phyloP scores from a whole-genome alignment of 176 grass and related monocot species.

The Pharus latifolius region DNA sequence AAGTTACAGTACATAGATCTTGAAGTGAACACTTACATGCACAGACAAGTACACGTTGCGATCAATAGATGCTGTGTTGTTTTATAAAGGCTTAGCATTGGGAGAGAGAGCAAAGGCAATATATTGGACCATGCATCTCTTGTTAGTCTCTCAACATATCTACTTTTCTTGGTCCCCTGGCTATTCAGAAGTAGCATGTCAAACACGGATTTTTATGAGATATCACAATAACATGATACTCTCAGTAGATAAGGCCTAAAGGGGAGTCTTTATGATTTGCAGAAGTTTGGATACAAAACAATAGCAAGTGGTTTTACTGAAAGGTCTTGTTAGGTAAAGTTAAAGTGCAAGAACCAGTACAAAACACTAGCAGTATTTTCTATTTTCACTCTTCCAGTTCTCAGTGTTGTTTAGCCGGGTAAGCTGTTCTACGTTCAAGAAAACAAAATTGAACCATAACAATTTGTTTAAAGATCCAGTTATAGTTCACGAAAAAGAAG shows the following conservation, averaged over 20 bases:
- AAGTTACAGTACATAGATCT: neutral
- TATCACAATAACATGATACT: slow-evolving; percentile 24
- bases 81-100: slow-evolving; percentile 26
- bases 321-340: neutral
- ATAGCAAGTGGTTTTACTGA: neutral
- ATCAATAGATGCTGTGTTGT: slow-evolving; percentile 19
- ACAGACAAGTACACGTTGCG: neutral
- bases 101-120: slow-evolving; percentile 24
- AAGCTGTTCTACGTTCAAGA: no score
- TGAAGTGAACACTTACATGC: slow-evolving; percentile 25
- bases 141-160: neutral
- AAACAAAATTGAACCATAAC: no score
- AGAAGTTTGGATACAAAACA: slow-evolving; percentile 12
- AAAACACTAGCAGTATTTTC: no score
- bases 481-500: no score
- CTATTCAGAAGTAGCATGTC: slow-evolving; percentile 47
- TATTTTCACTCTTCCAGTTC: no score
- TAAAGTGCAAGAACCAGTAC: no score
- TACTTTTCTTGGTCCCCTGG: slow-evolving; percentile 42
- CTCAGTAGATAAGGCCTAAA: slow-evolving; percentile 19
- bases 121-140: slow-evolving; percentile 11
- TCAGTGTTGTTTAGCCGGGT: no score
- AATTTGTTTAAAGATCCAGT: no score
- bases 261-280: slow-evolving; percentile 38
- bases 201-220: slow-evolving; percentile 48